Conservation (phyloP, 2,329 filamentous ascomycete genomes). For the Coniella vitis region DNA sequence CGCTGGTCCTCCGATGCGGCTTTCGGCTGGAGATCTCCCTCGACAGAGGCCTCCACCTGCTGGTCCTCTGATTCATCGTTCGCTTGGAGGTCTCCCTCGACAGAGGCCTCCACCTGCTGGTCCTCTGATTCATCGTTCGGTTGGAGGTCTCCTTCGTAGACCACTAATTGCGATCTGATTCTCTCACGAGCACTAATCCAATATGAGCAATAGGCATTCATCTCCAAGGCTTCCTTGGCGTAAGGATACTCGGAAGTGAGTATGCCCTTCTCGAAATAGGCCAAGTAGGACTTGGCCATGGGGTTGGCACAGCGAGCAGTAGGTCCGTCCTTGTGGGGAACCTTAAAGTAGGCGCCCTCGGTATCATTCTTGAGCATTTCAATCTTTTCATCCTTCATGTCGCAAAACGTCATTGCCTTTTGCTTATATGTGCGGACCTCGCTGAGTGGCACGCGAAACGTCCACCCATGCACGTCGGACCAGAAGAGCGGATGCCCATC, state of each 20-base stretch:
- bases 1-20: no score
- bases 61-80: constrained; percentile 8
- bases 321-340: constrained; percentile 94
- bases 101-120: constrained; percentile 18
- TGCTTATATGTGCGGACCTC: constrained; percentile 60
- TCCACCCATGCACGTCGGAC: constrained; percentile 92
- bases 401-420: constrained; percentile 66
- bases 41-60: no score
- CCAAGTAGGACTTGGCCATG: constrained; percentile 82
- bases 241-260: constrained; percentile 83
- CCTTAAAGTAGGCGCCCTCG: constrained; percentile 71
- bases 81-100: no score
- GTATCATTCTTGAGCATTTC: constrained; percentile 52
- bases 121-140: constrained; percentile 15
- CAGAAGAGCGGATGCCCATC: constrained; percentile 84
- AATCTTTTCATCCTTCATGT: constrained; percentile 70
- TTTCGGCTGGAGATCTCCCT: no score
- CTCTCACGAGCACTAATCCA: constrained; percentile 95
- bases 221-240: constrained; percentile 90
- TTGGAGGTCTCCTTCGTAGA: constrained; percentile 64
- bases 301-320: constrained; percentile 77
- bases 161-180: constrained; percentile 91
- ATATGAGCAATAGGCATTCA: constrained; percentile 98
- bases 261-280: constrained; percentile 85
- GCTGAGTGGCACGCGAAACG: constrained; percentile 65